These are phyloP conservation scores for Ustanciosporium gigantosporum DNA, from an alignment of 1,284 basidiomycete species.

Conservation along the genomic window DNA sequence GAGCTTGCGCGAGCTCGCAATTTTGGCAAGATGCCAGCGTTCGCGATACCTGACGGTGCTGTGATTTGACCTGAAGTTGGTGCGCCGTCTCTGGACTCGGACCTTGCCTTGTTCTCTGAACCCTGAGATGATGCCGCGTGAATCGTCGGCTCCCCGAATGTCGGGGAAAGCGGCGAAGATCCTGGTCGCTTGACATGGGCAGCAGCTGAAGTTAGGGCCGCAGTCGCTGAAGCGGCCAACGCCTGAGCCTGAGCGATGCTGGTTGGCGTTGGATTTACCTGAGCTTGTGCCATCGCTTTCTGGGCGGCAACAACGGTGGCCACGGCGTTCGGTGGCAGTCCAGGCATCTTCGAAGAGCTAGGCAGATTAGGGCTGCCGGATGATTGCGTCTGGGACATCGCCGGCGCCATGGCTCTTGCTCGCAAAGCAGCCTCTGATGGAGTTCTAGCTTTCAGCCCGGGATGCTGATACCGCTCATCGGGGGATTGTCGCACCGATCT, in stretches of 20 bases:
- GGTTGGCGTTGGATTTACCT: constrained; percentile 22
- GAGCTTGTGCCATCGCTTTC: constrained; percentile 29
- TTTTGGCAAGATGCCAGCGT: too few relatives aligned
- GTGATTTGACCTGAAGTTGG: too few relatives aligned
- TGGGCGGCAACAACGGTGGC: constrained; percentile 29
- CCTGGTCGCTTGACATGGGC: not conserved
- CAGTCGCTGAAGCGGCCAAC: constrained; percentile 26
- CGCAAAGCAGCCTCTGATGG: constrained; percentile 35
- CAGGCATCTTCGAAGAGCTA: constrained; percentile 12
- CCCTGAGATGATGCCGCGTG: too few relatives aligned
- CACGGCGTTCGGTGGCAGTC: constrained; percentile 25
- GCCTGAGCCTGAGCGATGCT: constrained; percentile 35
- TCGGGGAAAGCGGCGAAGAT: not conserved
- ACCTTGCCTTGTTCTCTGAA: too few relatives aligned
- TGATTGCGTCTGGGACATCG: constrained; percentile 9
- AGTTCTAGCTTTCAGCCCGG: constrained; percentile 28
- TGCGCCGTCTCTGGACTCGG: too few relatives aligned
- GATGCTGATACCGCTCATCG: constrained; percentile 15
- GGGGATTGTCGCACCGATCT: constrained; percentile 28
- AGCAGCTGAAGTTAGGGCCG: constrained; percentile 1
- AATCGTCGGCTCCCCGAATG: not conserved
- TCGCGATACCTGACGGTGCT: too few relatives aligned
- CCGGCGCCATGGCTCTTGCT: constrained; percentile 28
- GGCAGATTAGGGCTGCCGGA: constrained; percentile 9
- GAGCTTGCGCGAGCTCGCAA: too few relatives aligned